Evolutionary conservation across 2,329 filamentous ascomycete genomes (phyloP).

Genomic region (Cordyceps fumosorosea): DNA sequence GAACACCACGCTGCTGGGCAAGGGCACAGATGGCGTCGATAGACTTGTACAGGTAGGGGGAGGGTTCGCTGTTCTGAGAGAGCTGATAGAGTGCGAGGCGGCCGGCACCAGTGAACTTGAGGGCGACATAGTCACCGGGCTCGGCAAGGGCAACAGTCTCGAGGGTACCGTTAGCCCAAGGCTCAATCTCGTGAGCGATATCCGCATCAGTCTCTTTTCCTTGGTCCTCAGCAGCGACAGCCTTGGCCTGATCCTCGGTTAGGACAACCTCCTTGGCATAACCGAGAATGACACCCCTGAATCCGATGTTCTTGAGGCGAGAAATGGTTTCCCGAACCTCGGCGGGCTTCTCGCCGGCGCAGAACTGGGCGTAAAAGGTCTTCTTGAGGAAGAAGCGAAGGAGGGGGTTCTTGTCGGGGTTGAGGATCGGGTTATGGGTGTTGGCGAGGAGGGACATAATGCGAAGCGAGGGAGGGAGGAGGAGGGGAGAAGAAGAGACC

Average conservation of each 20-base stretch:
- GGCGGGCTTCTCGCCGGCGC: slow-evolving; percentile 65
- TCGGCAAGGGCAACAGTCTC: slow-evolving; percentile 65
- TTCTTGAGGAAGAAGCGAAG: slow-evolving; percentile 66
- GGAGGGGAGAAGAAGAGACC: slow-evolving; percentile 62
- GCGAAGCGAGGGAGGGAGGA: slow-evolving; percentile 63
- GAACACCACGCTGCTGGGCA: slow-evolving; percentile 61
- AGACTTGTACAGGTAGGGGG: slow-evolving; percentile 56
- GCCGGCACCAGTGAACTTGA: slow-evolving; percentile 81
- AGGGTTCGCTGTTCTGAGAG: slow-evolving; percentile 55
- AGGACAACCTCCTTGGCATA: slow-evolving; percentile 80
- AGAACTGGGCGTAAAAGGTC: slow-evolving; percentile 89
- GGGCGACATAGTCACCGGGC: slow-evolving; percentile 55
- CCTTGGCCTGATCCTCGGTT: slow-evolving; percentile 43
- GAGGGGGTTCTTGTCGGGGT: slow-evolving; percentile 68
- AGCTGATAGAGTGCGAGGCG: slow-evolving; percentile 63
- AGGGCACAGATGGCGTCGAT: slow-evolving; percentile 70
- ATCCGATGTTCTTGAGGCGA: slow-evolving; percentile 66
- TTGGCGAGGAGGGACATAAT: slow-evolving; percentile 65
- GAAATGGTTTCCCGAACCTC: slow-evolving; percentile 63
- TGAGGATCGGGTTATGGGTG: slow-evolving; percentile 58
- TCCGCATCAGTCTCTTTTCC: slow-evolving; percentile 42
- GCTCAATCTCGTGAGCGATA: slow-evolving; percentile 53
- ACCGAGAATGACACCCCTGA: slow-evolving; percentile 74
- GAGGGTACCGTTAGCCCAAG: slow-evolving; percentile 69
- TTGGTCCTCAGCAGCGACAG: slow-evolving; percentile 37